Conservation (phyloP, 169 alveolate species). For the Plasmodium gaboni region DNA sequence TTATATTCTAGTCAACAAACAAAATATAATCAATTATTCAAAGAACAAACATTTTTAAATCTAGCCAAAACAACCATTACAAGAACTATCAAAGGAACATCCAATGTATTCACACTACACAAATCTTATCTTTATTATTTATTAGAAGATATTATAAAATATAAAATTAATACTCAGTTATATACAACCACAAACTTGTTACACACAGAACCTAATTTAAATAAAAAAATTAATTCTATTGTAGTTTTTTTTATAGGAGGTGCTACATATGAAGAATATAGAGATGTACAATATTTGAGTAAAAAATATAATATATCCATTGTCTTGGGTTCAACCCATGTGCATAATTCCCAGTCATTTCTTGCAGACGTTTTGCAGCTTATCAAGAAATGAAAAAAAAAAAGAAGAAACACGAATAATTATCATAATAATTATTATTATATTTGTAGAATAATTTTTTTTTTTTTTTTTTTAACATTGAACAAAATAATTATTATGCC, state of each 20-base stretch:
- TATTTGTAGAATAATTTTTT: background rate
- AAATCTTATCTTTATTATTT: conserved; percentile 85
- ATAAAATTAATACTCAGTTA: conserved; percentile 85
- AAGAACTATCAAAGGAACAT: conserved; percentile 85
- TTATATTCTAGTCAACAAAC: conserved; percentile 90
- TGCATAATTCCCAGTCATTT: conserved; percentile 88
- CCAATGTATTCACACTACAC: conserved; percentile 93
- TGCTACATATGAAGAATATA: conserved; percentile 93
- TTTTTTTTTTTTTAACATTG: background rate
- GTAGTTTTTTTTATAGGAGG: conserved; percentile 93
- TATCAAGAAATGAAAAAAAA: conserved; percentile 21
- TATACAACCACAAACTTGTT: conserved; percentile 84
- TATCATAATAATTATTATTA: no score
- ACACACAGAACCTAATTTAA: conserved; percentile 71
- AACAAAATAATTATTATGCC: no score
- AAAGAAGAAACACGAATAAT: background rate
- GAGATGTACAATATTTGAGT: conserved; percentile 88
- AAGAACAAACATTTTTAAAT: conserved; percentile 87
- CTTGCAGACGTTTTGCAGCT: conserved; percentile 76
- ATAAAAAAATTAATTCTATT: conserved; percentile 84
- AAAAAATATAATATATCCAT: conserved; percentile 82
- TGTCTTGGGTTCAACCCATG: conserved; percentile 90
- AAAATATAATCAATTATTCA: conserved; percentile 89
- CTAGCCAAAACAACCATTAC: conserved; percentile 87
- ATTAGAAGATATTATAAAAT: conserved; percentile 88